These are phyloP conservation scores for Paraleonurus japonicus DNA, from an alignment of 257 asterid genomes.

Conservation along the genomic window DNA sequence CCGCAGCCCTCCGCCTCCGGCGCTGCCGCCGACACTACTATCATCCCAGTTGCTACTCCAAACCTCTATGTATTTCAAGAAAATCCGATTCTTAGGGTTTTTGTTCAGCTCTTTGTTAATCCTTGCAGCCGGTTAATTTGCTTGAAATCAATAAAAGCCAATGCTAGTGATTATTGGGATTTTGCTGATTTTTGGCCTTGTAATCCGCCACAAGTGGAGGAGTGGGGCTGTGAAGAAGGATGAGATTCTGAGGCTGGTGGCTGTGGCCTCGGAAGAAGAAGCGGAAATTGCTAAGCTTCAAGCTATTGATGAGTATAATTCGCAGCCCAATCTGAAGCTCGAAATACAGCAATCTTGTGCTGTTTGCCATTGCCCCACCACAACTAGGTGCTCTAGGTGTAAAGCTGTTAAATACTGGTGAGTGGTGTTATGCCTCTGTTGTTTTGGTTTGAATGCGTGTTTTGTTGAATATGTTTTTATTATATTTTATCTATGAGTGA, in stretches of 20 bases:
- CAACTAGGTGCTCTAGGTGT: constrained; percentile 58
- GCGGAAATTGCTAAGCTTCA: constrained; percentile 38
- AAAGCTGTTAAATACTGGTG: constrained; percentile 62
- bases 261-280: constrained; percentile 44
- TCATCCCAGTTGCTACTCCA: neutral
- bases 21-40: constrained; percentile 11
- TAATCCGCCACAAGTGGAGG: constrained; percentile 51
- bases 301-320: constrained; percentile 31
- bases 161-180: constrained; percentile 50
- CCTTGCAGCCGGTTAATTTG: constrained; percentile 46
- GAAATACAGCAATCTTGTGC: constrained; percentile 43
- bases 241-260: constrained; percentile 51
- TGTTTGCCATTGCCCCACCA: constrained; percentile 49
- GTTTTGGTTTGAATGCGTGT: neutral
- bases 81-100: constrained; percentile 40
- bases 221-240: constrained; percentile 52
- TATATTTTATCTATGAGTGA: neutral
- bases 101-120: constrained; percentile 40
- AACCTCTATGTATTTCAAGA: constrained; percentile 50
- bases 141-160: constrained; percentile 18
- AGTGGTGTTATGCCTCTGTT: constrained; percentile 16
- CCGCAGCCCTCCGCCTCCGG: constrained; percentile 27
- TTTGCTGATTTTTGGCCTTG: constrained; percentile 43
- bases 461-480: neutral
- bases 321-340: constrained; percentile 30